These are phyloP conservation scores for Emergomyces africanus DNA, from an alignment of 2,329 filamentous ascomycete genomes.

Conservation along the genomic window DNA sequence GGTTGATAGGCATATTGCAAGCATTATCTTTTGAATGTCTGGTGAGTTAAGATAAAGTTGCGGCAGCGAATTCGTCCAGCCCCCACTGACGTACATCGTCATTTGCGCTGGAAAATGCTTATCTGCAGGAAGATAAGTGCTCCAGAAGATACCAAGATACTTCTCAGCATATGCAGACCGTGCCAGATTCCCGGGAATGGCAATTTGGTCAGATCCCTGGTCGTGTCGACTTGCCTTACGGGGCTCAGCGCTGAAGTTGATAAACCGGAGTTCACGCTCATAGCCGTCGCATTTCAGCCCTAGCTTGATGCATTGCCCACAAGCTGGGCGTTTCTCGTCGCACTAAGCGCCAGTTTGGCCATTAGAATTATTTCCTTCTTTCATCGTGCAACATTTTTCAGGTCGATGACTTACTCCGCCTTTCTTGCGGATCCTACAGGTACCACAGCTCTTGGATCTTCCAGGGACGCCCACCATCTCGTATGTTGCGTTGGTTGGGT, in stretches of 20 bases:
- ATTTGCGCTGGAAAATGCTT: slow-evolving; percentile 2
- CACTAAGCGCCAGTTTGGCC: slow-evolving; percentile 33
- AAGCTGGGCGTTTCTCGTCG: slow-evolving; percentile 48
- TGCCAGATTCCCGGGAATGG: not conserved
- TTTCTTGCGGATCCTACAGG: slow-evolving; percentile 46
- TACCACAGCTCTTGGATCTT: slow-evolving; percentile 53
- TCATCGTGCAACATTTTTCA: slow-evolving; percentile 2
- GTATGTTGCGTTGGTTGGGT: not conserved
- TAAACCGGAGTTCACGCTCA: slow-evolving; percentile 50
- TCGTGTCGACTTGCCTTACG: not conserved
- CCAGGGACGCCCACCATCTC: slow-evolving; percentile 46
- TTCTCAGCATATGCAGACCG: slow-evolving; percentile 4
- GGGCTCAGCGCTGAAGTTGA: slow-evolving; percentile 26
- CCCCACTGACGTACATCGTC: slow-evolving; percentile 1
- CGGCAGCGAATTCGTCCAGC: slow-evolving; percentile 4
- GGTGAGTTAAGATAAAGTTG: slow-evolving; percentile 2
- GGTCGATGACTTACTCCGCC: slow-evolving; percentile 34
- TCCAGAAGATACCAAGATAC: slow-evolving; percentile 4
- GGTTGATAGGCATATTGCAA: slow-evolving; percentile 3
- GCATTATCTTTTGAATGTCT: slow-evolving; percentile 3
- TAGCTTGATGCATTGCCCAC: slow-evolving; percentile 47
- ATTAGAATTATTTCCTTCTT: not conserved
- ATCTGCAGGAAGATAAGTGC: slow-evolving; percentile 1
- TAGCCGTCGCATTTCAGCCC: slow-evolving; percentile 50
- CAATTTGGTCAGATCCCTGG: not conserved